phyloP scores from a whole-genome alignment of 2,329 filamentous ascomycete species.

The Neurospora crassa region DNA sequence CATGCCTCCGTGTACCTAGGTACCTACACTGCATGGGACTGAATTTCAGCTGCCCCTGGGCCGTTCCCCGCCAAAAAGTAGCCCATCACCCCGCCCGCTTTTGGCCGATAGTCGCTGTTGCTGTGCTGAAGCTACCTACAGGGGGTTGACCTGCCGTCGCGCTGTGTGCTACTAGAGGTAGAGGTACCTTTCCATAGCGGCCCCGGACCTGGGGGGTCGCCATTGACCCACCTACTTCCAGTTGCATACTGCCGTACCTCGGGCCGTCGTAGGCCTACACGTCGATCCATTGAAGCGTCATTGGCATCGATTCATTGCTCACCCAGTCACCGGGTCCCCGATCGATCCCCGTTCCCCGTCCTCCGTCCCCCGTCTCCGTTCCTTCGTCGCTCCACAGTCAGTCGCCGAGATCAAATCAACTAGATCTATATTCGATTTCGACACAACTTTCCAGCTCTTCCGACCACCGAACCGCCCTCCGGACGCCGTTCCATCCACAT shows the following conservation, averaged over 20 bases:
- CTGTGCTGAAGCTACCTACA: neutral
- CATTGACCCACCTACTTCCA: neutral
- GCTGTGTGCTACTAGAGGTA: neutral
- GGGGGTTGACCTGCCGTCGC: neutral
- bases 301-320: neutral
- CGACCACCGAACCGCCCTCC: neutral
- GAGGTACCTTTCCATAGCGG: too few species aligned
- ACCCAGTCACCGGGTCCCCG: neutral
- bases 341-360: constrained; percentile 4
- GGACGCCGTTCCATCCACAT: neutral
- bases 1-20: too few species aligned
- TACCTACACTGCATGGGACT: too few species aligned
- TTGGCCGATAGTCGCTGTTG: neutral
- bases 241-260: constrained; percentile 14
- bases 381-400: neutral
- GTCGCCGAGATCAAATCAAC: neutral
- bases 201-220: neutral
- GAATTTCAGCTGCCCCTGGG: neutral
- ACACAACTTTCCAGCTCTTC: neutral
- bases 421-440: neutral
- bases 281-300: neutral
- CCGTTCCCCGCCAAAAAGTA: neutral
- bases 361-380: neutral
- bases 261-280: constrained; percentile 21
- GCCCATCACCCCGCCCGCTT: neutral